Evolutionary conservation across 805 yeast genomes (phyloP).

Genomic region (Cyberlindnera americana): DNA sequence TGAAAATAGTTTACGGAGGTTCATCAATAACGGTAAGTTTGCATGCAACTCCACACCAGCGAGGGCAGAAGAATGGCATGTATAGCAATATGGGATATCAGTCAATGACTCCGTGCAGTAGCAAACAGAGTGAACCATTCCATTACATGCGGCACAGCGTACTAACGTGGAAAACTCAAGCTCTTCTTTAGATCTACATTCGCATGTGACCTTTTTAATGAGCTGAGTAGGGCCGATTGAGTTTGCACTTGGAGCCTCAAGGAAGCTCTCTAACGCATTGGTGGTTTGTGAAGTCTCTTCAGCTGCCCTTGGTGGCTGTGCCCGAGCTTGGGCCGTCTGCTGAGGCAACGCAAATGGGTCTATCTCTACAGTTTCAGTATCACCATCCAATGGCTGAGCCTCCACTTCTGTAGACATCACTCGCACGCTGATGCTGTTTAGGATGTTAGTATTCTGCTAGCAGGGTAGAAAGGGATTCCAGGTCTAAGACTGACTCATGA

Average conservation of each 20-base stretch:
- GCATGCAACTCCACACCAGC: slow-evolving; percentile 17
- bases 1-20: slow-evolving; percentile 34
- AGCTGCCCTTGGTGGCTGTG: background rate
- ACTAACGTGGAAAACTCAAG: slow-evolving; percentile 10
- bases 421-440: slow-evolving; percentile 24
- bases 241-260: slow-evolving; percentile 23
- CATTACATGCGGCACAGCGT: slow-evolving; percentile 31
- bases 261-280: slow-evolving; percentile 26
- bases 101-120: slow-evolving; percentile 28
- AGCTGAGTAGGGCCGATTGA: slow-evolving; percentile 31
- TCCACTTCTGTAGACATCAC: no score
- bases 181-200: slow-evolving; percentile 31
- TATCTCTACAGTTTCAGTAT: slow-evolving; percentile 12
- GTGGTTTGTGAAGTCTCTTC: slow-evolving; percentile 33
- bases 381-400: no score
- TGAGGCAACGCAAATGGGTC: slow-evolving; percentile 22
- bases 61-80: slow-evolving; percentile 25
- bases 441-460: slow-evolving; percentile 4
- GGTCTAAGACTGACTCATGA: slow-evolving; percentile 22
- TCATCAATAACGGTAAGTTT: slow-evolving; percentile 31
- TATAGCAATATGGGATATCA: slow-evolving; percentile 24
- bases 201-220: slow-evolving; percentile 10
- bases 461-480: background rate
- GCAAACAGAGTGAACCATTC: slow-evolving; percentile 32
- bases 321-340: background rate